Percentiles rank a stretch among this genome's conserved stretches.
Conservation (phyloP, 2,329 filamentous ascomycete genomes). For the Phialophora tarda region DNA sequence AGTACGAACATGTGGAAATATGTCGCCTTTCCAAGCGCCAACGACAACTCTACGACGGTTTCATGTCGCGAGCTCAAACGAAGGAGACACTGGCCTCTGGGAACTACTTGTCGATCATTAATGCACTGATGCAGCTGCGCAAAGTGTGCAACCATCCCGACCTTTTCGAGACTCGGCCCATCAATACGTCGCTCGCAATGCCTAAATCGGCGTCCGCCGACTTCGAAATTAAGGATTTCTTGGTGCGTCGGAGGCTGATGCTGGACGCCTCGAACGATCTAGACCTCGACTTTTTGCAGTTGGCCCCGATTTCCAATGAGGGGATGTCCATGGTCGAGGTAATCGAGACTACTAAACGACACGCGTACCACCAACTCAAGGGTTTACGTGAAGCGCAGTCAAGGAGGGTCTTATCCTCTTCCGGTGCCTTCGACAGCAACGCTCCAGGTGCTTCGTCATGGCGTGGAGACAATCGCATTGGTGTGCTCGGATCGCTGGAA, state of each 20-base stretch:
- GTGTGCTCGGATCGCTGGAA: conserved; percentile 74
- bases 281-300: conserved; percentile 77
- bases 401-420: conserved; percentile 44
- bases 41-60: conserved; percentile 93
- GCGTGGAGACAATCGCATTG: conserved; percentile 47
- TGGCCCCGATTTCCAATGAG: conserved; percentile 75
- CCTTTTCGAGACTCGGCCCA: conserved; percentile 91
- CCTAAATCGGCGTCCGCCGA: conserved; percentile 74
- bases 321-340: conserved; percentile 60
- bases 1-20: conserved; percentile 96
- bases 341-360: conserved; percentile 67
- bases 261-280: conserved; percentile 64
- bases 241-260: conserved; percentile 71
- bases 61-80: conserved; percentile 87
- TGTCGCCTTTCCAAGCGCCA: conserved; percentile 95
- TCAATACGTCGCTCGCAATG: conserved; percentile 97
- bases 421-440: background rate
- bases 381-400: conserved; percentile 75
- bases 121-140: conserved; percentile 94
- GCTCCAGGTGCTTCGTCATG: conserved; percentile 43
- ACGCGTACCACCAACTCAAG: conserved; percentile 71
- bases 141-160: conserved; percentile 99
- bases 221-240: conserved; percentile 73
- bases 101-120: conserved; percentile 97
- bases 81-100: conserved; percentile 86